Percentiles rank a stretch among this genome's conserved stretches.
Evolutionary conservation across 2,329 filamentous ascomycete species (phyloP).

Genomic region (Neurospora sp.): DNA sequence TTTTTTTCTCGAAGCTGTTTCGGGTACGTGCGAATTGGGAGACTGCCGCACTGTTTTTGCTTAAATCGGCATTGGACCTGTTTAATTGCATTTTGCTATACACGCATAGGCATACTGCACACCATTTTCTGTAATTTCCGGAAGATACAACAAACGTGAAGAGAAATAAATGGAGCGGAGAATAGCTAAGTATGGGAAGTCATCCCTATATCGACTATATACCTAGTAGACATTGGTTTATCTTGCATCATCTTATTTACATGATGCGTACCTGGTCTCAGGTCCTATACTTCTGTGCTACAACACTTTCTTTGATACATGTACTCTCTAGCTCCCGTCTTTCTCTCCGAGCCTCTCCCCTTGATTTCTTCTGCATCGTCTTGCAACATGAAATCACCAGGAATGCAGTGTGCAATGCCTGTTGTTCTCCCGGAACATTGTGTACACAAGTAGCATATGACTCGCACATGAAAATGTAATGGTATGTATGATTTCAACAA

Average conservation of each 20-base stretch:
- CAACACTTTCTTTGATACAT: not conserved
- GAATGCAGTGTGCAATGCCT: not conserved
- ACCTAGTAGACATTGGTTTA: not conserved
- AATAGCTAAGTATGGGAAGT: too few relatives aligned
- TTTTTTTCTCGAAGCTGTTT: not conserved
- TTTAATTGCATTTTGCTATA: not conserved
- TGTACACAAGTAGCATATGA: not conserved
- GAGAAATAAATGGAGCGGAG: not conserved
- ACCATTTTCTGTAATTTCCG: not conserved
- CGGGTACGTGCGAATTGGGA: not conserved
- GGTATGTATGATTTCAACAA: not conserved
- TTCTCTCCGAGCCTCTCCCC: not conserved
- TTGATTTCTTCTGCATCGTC: not conserved
- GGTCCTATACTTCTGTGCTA: not conserved
- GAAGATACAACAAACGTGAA: not conserved
- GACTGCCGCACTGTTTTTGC: not conserved
- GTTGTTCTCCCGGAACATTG: not conserved
- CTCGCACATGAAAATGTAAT: not conserved
- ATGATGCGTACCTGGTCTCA: not conserved
- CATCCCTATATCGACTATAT: accelerated
- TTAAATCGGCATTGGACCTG: too few relatives aligned
- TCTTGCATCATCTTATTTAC: not conserved
- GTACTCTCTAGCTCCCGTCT: not conserved
- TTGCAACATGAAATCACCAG: not conserved
- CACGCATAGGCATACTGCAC: not conserved